Evolutionary conservation across 2,329 filamentous ascomycete genomes (phyloP), one percentile per base, ranked within the genome.

Genomic region (Colletotrichum australisinense): DNA sequence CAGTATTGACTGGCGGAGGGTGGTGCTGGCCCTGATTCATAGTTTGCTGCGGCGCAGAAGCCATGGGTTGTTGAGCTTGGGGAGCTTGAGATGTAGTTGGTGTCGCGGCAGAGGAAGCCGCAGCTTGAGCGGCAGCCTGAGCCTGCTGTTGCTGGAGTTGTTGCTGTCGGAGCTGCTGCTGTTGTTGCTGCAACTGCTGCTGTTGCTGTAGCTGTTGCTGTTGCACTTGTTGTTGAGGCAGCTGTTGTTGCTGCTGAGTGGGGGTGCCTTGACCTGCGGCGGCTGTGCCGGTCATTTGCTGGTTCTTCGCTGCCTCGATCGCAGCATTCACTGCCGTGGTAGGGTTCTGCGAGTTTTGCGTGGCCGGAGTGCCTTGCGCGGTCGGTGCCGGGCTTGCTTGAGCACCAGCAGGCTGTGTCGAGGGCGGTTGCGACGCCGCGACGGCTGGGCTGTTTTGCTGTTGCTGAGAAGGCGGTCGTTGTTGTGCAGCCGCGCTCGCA

Each of bases 1-100:
- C 82, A 0, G 87, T 86, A 74, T 89, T 90, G 58, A 88, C 83
- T 9, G 88, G 86, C 1, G 84, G 81, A 4, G 84, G 84, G 22
- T 73, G 71, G 32, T 78, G 82, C 67, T 83, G 82, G 59, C 79
- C 76, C 71, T 80, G 81, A 26, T 72, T 73, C 69, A 73, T 76
- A 58, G 49, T 56, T 19, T 67, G 69, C 30, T 63, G 69, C 22
- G 52, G 52, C 53, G 69, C 69, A 12, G 58, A 38, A 42, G 65
- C 53, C 6, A 68, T 55, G 6, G 67, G 55, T 11, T 64, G 49
- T 60, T 73, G 70, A n/a, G 56, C 35, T 49, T 73, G 70, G 9
- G 60, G 11, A 28, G 70, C 59, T 30, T 73, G 71, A 42, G 69
- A 42, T 2, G 60, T 60, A 14, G 46, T 71, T 22, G 71, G 67